A percentile compares a stretch with the other conserved stretches of the same genome.
Evolutionary conservation across 1,284 basidiomycete species (phyloP).

Genomic region (Coniophora puteana): DNA sequence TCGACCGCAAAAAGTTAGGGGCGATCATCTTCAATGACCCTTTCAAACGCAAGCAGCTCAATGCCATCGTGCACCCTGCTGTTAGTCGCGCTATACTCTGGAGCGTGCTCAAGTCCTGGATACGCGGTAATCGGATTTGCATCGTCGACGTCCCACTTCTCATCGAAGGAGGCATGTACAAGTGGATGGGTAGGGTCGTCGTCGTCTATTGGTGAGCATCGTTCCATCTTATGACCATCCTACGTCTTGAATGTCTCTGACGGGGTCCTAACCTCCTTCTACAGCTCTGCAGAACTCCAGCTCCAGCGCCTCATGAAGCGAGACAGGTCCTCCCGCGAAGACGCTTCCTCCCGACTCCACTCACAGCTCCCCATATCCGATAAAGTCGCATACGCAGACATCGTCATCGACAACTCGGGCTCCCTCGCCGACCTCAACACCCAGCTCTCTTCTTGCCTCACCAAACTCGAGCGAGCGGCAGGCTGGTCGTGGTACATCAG

Average conservation of each 20-base stretch:
- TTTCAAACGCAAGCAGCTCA: slow-evolving; percentile 69
- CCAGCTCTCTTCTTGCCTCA: slow-evolving; percentile 69
- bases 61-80: slow-evolving; percentile 88
- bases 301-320: slow-evolving; percentile 76
- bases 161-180: slow-evolving; percentile 88
- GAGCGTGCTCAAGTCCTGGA: slow-evolving; percentile 71
- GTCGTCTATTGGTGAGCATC: slow-evolving; percentile 83
- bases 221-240: not conserved
- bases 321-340: slow-evolving; percentile 52
- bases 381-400: slow-evolving; percentile 84
- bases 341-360: slow-evolving; percentile 71
- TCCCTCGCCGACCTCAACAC: slow-evolving; percentile 61
- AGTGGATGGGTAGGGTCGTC: slow-evolving; percentile 79
- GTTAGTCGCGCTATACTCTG: slow-evolving; percentile 77
- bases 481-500: slow-evolving; percentile 69
- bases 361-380: slow-evolving; percentile 80
- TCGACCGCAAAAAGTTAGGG: slow-evolving; percentile 86
- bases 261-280: not conserved
- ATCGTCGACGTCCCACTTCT: slow-evolving; percentile 93
- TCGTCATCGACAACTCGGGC: slow-evolving; percentile 89
- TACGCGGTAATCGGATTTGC: slow-evolving; percentile 74
- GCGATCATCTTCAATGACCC: slow-evolving; percentile 82
- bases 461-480: slow-evolving; percentile 47
- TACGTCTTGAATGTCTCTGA: slow-evolving; percentile 1
- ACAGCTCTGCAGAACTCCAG: slow-evolving; percentile 73